A percentile compares a stretch with the other conserved stretches of the same genome.
Conservation (phyloP, 1,284 basidiomycete species). For the Leccinum ponderosum region DNA sequence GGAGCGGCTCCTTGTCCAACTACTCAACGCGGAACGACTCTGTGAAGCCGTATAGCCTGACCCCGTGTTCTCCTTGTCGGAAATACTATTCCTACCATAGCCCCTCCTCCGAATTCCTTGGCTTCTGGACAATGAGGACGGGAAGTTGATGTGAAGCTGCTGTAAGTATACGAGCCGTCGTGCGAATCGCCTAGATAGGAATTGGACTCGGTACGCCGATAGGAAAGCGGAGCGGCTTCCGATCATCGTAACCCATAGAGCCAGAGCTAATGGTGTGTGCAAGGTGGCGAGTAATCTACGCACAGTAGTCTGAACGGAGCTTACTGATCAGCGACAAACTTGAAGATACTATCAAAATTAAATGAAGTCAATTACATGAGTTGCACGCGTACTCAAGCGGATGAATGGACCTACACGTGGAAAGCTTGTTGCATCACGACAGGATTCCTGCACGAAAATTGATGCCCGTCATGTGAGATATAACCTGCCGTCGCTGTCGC, state of each 20-base stretch:
- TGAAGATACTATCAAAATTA: conserved; percentile 21
- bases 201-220: conserved; percentile 52
- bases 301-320: not conserved
- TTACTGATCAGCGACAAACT: conserved; percentile 26
- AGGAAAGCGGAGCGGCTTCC: conserved; percentile 49
- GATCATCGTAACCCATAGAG: conserved; percentile 49
- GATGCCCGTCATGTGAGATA: conserved; percentile 48
- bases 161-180: conserved; percentile 38
- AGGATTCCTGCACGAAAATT: conserved; percentile 58
- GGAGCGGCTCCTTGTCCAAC: conserved; percentile 36
- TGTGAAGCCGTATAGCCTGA: conserved; percentile 32
- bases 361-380: conserved; percentile 1
- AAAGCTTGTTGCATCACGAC: conserved; percentile 42
- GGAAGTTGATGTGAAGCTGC: conserved; percentile 34
- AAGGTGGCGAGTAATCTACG: not conserved
- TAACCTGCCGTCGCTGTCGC: conserved; percentile 42
- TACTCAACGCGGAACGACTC: conserved; percentile 36
- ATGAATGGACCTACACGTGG: conserved; percentile 21
- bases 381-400: not conserved
- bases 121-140: conserved; percentile 51
- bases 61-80: conserved; percentile 57
- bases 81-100: conserved; percentile 39
- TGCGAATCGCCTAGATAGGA: conserved; percentile 62
- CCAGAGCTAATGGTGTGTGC: conserved; percentile 40
- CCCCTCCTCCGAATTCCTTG: conserved; percentile 57